Evolutionary conservation across 352 stramenopile species (phyloP), one percentile per base, ranked within the genome.

Genomic region (Peronospora destructor): DNA sequence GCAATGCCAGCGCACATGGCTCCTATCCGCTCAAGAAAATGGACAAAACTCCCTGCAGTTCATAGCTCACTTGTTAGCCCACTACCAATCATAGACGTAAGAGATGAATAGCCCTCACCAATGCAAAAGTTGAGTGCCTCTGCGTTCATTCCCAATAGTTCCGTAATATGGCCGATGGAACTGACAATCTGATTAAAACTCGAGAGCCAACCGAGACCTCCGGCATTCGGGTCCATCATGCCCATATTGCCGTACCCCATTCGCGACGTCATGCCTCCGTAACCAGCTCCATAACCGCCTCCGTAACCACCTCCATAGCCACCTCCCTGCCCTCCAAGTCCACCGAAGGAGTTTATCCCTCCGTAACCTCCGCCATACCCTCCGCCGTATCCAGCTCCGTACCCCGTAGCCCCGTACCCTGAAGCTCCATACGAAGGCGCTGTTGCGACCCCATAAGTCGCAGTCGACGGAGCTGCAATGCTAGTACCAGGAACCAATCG

Each of bases 11-110:
- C 77, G 21, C 72, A 86, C 74, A 90, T 86, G 36, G 67, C 74
- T 46, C 72, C 76, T 71, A 90, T 88, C 35, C 78, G 68, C 58
- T 91, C 81, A n/a, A 90, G 46, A 48, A 90, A 91, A 44, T 91
- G 67, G 6, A 91, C 76, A 54, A 88, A 91, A 45, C 76, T 90
- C 4, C 72, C 73, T 83, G 46, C 39, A 50, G 40, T 8, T 19
- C 17, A 48, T 14, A 25, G 14, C 30, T 29, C 4, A 54, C n/a
- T 30, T 30, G 32, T 53, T 48, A 51, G 25, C 13, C 25, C 9
- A 6, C 19, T 14, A 28, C 41, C 19, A 21, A 3, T 21, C 19
- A 7, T 10, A 28, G 19, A 11, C 1, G 2, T 9, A 29, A 12
- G 39, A 14, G 30, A 14, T 13, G 7, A 5, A 23, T 16, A 21